phyloP scores from a whole-genome alignment of 2,329 filamentous ascomycete species.

The Exserohilum rostratum region DNA sequence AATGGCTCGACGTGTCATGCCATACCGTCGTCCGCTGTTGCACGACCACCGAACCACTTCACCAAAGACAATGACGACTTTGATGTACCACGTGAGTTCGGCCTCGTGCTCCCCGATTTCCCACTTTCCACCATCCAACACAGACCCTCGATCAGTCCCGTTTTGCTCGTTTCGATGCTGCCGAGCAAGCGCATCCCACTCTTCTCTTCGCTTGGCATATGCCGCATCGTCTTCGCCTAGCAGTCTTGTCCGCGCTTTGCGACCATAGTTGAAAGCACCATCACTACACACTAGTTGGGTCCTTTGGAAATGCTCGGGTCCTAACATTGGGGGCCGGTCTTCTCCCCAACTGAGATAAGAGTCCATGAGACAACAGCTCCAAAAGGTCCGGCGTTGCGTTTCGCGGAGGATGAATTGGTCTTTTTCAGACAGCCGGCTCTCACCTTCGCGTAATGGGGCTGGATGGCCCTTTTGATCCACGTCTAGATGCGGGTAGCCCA shows the following conservation, averaged over 20 bases:
- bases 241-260: slow-evolving; percentile 58
- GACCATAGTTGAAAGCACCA: slow-evolving; percentile 66
- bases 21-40: slow-evolving; percentile 62
- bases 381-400: slow-evolving; percentile 71
- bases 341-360: slow-evolving; percentile 70
- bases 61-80: slow-evolving; percentile 62
- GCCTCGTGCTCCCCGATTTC: slow-evolving; percentile 59
- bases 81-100: slow-evolving; percentile 58
- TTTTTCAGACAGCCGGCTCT: slow-evolving; percentile 25
- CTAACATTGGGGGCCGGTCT: slow-evolving; percentile 65
- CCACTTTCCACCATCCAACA: slow-evolving; percentile 55
- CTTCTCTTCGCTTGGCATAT: slow-evolving; percentile 20
- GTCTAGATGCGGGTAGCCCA: slow-evolving; percentile 39
- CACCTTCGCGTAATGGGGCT: slow-evolving; percentile 2
- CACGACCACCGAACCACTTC: slow-evolving; percentile 63
- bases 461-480: slow-evolving; percentile 33
- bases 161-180: slow-evolving; percentile 3
- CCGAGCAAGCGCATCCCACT: slow-evolving; percentile 7
- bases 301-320: slow-evolving; percentile 61
- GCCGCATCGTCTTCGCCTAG: slow-evolving; percentile 25
- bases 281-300: slow-evolving; percentile 74
- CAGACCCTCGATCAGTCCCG: not conserved
- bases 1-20: not conserved
- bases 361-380: slow-evolving; percentile 76
- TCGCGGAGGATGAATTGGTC: slow-evolving; percentile 65